Conservation (phyloP, 1,139 yeast species). For the Blastobotrys petasosporus region DNA sequence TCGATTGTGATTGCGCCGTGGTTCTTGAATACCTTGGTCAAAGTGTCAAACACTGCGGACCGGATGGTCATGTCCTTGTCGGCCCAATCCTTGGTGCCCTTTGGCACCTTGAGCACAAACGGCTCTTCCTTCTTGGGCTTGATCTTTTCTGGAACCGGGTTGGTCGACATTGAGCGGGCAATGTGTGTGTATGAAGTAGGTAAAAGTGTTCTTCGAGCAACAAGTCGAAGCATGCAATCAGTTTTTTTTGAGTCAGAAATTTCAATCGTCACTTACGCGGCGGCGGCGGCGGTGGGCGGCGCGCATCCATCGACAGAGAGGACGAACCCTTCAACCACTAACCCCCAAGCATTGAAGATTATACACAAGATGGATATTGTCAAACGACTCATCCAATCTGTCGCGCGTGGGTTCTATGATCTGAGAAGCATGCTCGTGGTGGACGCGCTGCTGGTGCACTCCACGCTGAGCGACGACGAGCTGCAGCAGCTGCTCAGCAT, state of each 20-base stretch:
- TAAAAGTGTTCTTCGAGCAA: background rate
- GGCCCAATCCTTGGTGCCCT: constrained; percentile 96
- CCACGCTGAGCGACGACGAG: constrained; percentile 93
- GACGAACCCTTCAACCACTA: too few relatives aligned
- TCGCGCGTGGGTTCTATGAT: constrained; percentile 81
- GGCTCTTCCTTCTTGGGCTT: constrained; percentile 25
- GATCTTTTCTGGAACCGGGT: background rate
- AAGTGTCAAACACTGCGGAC: constrained; percentile 71
- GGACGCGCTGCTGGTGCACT: constrained; percentile 86
- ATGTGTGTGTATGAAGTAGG: background rate
- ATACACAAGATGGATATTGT: constrained; percentile 33
- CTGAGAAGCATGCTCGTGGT: constrained; percentile 75
- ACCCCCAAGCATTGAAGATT: background rate
- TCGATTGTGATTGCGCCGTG: constrained; percentile 98
- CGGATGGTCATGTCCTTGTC: constrained; percentile 95
- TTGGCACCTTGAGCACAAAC: constrained; percentile 85
- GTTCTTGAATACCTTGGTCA: constrained; percentile 72
- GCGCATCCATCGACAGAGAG: too few relatives aligned
- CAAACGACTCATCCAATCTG: constrained; percentile 45
- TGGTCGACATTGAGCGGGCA: background rate
- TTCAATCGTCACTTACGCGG: too few relatives aligned
- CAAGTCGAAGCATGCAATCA: too few relatives aligned
- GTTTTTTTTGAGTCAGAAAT: too few relatives aligned
- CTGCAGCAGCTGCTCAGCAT: constrained; percentile 72
- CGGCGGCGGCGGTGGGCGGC: too few relatives aligned